phyloP scores from a whole-genome alignment of 2,329 filamentous ascomycete species.

The Aureobasidium sp. region DNA sequence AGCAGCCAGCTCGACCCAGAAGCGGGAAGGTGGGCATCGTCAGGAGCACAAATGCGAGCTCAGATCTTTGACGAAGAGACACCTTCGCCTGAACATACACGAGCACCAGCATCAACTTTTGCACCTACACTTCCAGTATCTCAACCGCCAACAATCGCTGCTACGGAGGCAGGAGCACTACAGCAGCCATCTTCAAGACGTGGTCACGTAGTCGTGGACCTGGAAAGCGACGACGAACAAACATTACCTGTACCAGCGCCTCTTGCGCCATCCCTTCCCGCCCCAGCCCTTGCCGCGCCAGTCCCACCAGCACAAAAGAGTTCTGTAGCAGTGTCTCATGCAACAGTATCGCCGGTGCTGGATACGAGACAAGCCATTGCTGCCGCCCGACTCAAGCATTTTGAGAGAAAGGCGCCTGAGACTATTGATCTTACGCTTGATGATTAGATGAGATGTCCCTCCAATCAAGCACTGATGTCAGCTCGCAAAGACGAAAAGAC shows the following conservation, averaged over 20 bases:
- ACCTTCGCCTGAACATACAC: neutral
- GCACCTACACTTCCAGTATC: too few relatives aligned
- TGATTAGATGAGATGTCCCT: too few relatives aligned
- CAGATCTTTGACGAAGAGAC: neutral
- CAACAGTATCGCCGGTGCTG: neutral
- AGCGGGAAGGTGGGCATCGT: neutral
- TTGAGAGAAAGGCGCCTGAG: neutral
- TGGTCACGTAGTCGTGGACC: neutral
- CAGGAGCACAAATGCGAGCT: neutral
- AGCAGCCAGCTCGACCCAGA: neutral
- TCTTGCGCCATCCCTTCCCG: neutral
- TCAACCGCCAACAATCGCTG: too few relatives aligned
- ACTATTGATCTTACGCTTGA: constrained; percentile 1
- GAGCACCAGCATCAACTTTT: neutral
- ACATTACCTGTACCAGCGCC: neutral
- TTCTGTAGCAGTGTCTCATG: neutral
- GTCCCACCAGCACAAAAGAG: neutral
- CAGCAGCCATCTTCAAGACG: neutral
- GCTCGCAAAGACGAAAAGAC: too few relatives aligned
- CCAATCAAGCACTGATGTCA: too few relatives aligned
- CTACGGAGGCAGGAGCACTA: too few relatives aligned
- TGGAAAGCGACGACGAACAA: neutral
- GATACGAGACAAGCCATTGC: neutral
- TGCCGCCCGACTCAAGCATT: neutral
- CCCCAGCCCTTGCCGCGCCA: neutral